Conservation (phyloP, 2,329 filamentous ascomycete genomes). For the Aureobasidium pullulans region DNA sequence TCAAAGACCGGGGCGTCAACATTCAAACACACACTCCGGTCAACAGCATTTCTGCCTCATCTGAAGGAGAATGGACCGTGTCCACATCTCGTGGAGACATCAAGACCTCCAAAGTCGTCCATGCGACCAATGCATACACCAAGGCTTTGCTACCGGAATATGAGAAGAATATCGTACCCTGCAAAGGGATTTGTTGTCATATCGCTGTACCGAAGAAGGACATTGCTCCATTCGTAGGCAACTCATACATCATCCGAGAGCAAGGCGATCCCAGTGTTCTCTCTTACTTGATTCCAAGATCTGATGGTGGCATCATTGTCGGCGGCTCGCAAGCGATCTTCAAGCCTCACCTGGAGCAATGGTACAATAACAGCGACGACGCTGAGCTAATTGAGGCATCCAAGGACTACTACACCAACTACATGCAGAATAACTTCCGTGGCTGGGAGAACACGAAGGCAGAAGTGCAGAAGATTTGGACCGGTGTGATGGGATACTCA, state of each 20-base stretch:
- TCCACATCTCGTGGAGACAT: constrained; percentile 21
- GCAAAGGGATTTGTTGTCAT: constrained; percentile 25
- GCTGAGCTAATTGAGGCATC: constrained; percentile 37
- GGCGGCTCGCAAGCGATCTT: constrained; percentile 36
- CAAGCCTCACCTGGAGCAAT: constrained; percentile 28
- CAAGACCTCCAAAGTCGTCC: constrained; percentile 22
- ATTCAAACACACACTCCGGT: constrained; percentile 67
- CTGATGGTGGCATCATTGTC: constrained; percentile 40
- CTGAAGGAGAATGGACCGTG: constrained; percentile 8
- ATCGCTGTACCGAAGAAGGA: constrained; percentile 17
- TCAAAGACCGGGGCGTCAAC: constrained; percentile 50
- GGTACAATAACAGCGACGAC: constrained; percentile 44
- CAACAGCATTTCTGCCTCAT: constrained; percentile 16
- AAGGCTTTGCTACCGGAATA: constrained; percentile 27
- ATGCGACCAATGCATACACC: constrained; percentile 32
- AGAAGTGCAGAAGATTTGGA: constrained; percentile 34
- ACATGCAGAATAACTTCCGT: constrained; percentile 42
- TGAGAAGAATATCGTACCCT: constrained; percentile 26
- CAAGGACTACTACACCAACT: constrained; percentile 39
- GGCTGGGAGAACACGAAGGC: constrained; percentile 43
- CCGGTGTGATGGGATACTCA: constrained; percentile 27
- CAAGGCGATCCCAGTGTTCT: constrained; percentile 14
- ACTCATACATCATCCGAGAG: constrained; percentile 25
- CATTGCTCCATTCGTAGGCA: constrained; percentile 20
- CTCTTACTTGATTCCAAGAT: constrained; percentile 38